Evolutionary conservation across 1,284 basidiomycete genomes (phyloP).

Genomic region (Sporisorium exsertum): DNA sequence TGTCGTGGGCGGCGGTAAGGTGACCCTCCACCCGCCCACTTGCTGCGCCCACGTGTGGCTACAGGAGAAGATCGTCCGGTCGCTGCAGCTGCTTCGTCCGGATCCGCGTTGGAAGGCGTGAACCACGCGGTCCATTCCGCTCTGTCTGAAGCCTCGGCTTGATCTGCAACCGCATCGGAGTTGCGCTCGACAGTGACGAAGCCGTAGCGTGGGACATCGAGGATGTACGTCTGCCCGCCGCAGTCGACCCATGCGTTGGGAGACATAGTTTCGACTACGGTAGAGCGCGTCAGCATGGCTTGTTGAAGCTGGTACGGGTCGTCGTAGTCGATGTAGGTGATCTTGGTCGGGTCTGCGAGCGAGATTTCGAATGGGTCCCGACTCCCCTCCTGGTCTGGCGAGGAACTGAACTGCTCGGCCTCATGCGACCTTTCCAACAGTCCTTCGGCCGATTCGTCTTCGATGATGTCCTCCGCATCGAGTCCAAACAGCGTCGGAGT

Average conservation of each 20-base stretch:
- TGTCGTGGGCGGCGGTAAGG: conserved; percentile 48
- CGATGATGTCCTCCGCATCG: conserved; percentile 78
- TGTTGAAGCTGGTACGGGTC: conserved; percentile 75
- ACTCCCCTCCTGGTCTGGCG: neutral
- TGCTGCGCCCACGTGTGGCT: neutral
- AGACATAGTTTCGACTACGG: conserved; percentile 74
- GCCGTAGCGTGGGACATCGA: conserved; percentile 81
- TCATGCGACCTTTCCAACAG: conserved; percentile 33
- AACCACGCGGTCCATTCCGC: conserved; percentile 52
- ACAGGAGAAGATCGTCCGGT: conserved; percentile 6
- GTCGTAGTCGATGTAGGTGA: conserved; percentile 85
- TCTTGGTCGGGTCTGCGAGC: conserved; percentile 69
- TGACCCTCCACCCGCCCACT: conserved; percentile 21
- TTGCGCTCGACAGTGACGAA: conserved; percentile 78
- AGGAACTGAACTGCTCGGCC: conserved; percentile 1
- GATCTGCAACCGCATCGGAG: conserved; percentile 19
- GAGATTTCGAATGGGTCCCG: conserved; percentile 26
- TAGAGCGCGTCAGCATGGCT: conserved; percentile 73
- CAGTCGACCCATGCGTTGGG: conserved; percentile 83
- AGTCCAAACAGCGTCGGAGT: conserved; percentile 88
- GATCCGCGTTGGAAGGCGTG: conserved; percentile 41
- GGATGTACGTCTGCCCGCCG: conserved; percentile 79
- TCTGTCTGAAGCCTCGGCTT: conserved; percentile 23
- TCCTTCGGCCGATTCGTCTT: conserved; percentile 65
- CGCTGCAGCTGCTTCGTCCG: conserved; percentile 47